phyloP scores from a whole-genome alignment of 352 stramenopile species.

The Vaucheria bursata region DNA sequence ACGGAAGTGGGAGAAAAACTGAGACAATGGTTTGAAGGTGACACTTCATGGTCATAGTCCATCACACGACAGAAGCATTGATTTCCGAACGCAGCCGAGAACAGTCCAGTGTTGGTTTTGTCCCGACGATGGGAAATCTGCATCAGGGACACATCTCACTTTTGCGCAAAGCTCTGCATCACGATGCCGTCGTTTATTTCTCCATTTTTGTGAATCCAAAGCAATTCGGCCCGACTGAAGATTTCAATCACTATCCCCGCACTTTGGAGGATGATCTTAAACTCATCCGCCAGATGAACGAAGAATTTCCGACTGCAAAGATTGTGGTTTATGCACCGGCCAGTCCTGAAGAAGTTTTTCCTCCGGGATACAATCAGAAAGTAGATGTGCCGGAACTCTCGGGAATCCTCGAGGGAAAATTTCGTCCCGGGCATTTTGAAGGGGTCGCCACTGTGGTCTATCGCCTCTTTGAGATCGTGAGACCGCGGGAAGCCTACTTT shows the following conservation, averaged over 20 bases:
- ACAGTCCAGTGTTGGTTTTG: neutral
- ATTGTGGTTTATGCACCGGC: neutral
- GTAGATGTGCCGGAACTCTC: neutral
- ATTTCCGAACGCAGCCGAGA: too few relatives aligned
- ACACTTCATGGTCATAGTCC: too few relatives aligned
- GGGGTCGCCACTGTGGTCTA: neutral
- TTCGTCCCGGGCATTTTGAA: neutral
- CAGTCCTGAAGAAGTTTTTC: neutral
- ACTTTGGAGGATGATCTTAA: neutral
- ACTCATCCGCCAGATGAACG: neutral
- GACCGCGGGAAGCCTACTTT: neutral
- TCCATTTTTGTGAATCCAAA: conserved; percentile 2
- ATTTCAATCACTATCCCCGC: neutral
- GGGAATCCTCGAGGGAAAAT: neutral
- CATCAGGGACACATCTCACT: neutral
- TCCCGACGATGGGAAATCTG: neutral
- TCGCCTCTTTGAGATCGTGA: neutral
- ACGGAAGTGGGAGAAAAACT: too few relatives aligned
- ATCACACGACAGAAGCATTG: too few relatives aligned
- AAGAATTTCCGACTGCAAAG: neutral
- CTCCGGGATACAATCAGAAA: neutral
- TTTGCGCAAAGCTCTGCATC: neutral
- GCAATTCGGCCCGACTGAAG: neutral
- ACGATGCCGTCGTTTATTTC: neutral
- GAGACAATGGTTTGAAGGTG: too few relatives aligned